phyloP scores from a whole-genome alignment of 2,329 filamentous ascomycete genomes.

The Pseudofabraea citricarpa region DNA sequence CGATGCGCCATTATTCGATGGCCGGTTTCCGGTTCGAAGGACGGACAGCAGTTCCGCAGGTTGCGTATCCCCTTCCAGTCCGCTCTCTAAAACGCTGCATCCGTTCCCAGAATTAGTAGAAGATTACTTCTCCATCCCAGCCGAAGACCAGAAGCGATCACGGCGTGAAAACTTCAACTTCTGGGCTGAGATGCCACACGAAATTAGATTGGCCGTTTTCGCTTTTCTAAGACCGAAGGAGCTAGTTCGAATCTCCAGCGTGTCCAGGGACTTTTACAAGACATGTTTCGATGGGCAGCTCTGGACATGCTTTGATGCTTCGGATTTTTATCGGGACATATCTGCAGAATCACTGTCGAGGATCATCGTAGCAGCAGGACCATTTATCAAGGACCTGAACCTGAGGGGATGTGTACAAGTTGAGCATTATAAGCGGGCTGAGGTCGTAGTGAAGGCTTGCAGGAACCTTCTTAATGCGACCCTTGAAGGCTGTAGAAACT shows the following conservation, averaged over 20 bases:
- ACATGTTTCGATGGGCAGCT: conserved; percentile 94
- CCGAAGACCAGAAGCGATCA: conserved; percentile 8
- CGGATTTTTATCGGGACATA: conserved; percentile 83
- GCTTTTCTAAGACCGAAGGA: conserved; percentile 74
- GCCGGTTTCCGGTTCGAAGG: conserved; percentile 14
- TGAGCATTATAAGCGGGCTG: conserved; percentile 71
- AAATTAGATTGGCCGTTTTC: conserved; percentile 76
- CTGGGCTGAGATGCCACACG: conserved; percentile 76
- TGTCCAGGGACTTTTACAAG: conserved; percentile 72
- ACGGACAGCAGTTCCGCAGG: conserved; percentile 15
- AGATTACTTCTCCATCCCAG: conserved; percentile 26
- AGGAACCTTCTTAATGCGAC: conserved; percentile 83
- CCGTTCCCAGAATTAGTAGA: conserved; percentile 19
- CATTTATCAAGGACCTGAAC: conserved; percentile 88
- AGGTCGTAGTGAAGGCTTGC: conserved; percentile 78
- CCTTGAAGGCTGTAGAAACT: conserved; percentile 83
- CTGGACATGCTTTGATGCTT: conserved; percentile 80
- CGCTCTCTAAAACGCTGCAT: conserved; percentile 11
- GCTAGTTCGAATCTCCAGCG: conserved; percentile 70
- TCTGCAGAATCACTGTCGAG: conserved; percentile 77
- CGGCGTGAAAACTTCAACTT: conserved; percentile 52
- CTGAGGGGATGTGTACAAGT: conserved; percentile 88
- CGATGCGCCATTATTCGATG: conserved; percentile 20
- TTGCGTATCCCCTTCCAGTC: conserved; percentile 16
- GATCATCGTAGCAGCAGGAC: conserved; percentile 79